Evolutionary conservation across 2,329 filamentous ascomycete genomes (phyloP), one percentile per base, ranked within the genome.

Genomic region (Alternaria longipes): DNA sequence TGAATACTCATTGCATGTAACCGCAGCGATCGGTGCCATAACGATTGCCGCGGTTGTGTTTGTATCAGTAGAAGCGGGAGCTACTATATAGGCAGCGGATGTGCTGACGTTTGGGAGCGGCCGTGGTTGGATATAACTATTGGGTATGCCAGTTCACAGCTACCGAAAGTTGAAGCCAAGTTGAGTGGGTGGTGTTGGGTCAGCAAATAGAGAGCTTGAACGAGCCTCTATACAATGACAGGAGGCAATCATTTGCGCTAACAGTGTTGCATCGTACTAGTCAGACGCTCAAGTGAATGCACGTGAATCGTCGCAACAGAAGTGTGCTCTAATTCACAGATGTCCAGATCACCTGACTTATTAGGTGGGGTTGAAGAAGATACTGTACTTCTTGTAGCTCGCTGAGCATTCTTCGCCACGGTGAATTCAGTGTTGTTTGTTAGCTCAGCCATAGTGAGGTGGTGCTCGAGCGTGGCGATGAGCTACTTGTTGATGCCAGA

Each of bases 331-430:
- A 40, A 8, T 20, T 9, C 9, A 20, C 18, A 18, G 38, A 40
- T 40, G 0, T 16, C 1, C 12, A 0, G 1, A 40, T 40, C 38
- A 11, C 3, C 18, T 5, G n/a, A 40, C 18, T 8, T 8, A 38
- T 0, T 7, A 8, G 7, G 16, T 18, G 16, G 16, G 34, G 0
- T n/a, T 7, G 8, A 3, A 8, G 7, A 38, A 7, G 16, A 0
- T 4, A 7, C 1, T 18, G 2, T 4, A 8, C 7, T 18, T 38
- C 6, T 8, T 2, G 16, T 7, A n/a, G 16, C 6, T 8, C 2
- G 8, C n/a, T 9, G 18, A n/a, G n/a, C 4, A 0, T 40, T 40
- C 8, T 20, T 20, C n/a, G 5, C 9, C 5, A 40, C 20, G n/a
- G 38, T 7, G 2, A 40, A 11, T 8, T n/a, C 9, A 20, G 8